Evolutionary conservation across 2,329 filamentous ascomycete genomes (phyloP).

Genomic region (Cryphonectria radicalis): DNA sequence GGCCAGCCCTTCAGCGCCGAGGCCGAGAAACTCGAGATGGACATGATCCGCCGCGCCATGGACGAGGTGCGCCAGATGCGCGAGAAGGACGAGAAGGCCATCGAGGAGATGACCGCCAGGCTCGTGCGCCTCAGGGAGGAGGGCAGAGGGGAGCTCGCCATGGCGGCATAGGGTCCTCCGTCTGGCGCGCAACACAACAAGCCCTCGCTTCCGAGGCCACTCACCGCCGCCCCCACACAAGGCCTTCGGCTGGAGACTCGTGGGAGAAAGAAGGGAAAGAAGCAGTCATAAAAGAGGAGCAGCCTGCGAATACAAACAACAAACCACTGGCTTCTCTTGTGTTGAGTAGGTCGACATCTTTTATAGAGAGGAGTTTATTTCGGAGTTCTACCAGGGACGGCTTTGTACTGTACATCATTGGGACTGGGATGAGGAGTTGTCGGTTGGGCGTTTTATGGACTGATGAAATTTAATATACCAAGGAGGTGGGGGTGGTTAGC

Average conservation of each 20-base stretch:
- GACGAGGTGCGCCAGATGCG: slow-evolving; percentile 65
- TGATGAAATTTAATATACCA: background rate
- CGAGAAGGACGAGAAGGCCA: slow-evolving; percentile 61
- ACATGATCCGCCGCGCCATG: slow-evolving; percentile 65
- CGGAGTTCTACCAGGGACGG: background rate
- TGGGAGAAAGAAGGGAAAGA: background rate
- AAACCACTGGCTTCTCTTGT: background rate
- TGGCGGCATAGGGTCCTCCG: slow-evolving; percentile 2
- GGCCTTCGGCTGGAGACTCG: background rate
- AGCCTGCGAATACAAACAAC: background rate
- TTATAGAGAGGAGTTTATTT: background rate
- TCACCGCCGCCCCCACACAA: too few relatives aligned
- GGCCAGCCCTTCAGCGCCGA: slow-evolving; percentile 75
- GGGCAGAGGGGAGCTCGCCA: slow-evolving; percentile 39
- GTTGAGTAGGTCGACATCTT: background rate
- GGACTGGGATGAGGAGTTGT: background rate
- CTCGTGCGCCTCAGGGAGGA: slow-evolving; percentile 64
- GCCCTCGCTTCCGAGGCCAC: too few relatives aligned
- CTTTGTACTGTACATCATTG: background rate
- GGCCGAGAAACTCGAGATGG: slow-evolving; percentile 67
- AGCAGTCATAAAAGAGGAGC: background rate
- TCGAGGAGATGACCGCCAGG: slow-evolving; percentile 67
- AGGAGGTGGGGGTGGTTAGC: background rate
- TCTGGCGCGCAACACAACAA: background rate
- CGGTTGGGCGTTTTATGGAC: slow-evolving; percentile 1